Evolutionary conservation across 1,284 basidiomycete genomes (phyloP).

Genomic region (Porogramme epimiltina): DNA sequence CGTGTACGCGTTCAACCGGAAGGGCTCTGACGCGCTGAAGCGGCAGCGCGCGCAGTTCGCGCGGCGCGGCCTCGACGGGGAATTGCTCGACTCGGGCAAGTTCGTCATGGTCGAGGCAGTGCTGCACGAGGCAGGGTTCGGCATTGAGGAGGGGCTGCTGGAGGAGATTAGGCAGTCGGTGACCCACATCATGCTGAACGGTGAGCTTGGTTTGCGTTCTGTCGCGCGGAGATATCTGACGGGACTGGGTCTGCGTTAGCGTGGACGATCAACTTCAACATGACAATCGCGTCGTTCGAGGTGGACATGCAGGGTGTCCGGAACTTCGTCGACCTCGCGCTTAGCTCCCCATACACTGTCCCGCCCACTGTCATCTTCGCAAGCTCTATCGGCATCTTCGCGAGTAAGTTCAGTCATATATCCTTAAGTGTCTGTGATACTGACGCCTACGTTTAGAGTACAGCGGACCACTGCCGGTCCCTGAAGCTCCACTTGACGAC

Average conservation of each 20-base stretch:
- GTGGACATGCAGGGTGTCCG: conserved; percentile 20
- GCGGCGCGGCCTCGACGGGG: conserved; percentile 31
- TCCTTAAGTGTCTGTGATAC: neutral
- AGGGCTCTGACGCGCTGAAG: conserved; percentile 14
- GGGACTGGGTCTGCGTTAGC: no score
- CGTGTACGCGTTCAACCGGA: conserved; percentile 30
- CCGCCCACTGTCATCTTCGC: conserved; percentile 32
- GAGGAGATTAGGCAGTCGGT: conserved; percentile 28
- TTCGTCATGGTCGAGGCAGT: conserved; percentile 39
- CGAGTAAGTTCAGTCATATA: conserved; percentile 8
- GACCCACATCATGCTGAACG: conserved; percentile 33
- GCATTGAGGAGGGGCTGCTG: conserved; percentile 28
- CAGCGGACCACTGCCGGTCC: conserved; percentile 3
- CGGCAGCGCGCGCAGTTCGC: conserved; percentile 35
- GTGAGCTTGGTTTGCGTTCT: conserved; percentile 23
- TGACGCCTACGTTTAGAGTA: conserved; percentile 3
- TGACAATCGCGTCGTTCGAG: conserved; percentile 26
- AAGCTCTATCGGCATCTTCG: conserved; percentile 34
- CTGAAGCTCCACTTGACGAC: conserved; percentile 13
- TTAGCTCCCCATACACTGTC: conserved; percentile 21
- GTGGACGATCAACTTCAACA: conserved; percentile 40
- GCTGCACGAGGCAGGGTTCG: conserved; percentile 29
- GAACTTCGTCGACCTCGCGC: conserved; percentile 26
- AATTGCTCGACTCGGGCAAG: conserved; percentile 29
- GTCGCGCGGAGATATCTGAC: no score